Evolutionary conservation across 257 asterid species (phyloP).

Genomic region (Fraxinus americana): DNA sequence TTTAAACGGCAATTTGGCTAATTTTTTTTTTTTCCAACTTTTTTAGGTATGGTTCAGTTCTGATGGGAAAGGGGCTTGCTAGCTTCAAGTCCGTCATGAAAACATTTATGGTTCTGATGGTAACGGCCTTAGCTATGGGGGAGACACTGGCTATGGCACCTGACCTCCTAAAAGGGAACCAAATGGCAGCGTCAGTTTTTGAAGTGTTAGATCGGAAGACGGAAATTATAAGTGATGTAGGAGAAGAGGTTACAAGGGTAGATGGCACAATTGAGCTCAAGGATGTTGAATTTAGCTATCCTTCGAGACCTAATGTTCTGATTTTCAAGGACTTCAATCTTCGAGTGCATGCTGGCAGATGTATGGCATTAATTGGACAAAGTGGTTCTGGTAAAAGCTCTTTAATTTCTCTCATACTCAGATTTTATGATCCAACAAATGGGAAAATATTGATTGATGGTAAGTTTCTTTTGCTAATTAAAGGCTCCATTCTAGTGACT

Average conservation of each 20-base stretch:
- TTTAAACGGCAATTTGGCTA: neutral
- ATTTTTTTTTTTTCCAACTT: neutral
- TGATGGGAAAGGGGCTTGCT: slow-evolving; percentile 84
- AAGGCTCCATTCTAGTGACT: neutral
- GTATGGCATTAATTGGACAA: slow-evolving; percentile 93
- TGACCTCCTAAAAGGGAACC: slow-evolving; percentile 87
- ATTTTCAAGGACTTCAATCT: slow-evolving; percentile 88
- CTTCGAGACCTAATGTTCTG: slow-evolving; percentile 74
- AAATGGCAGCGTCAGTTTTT: slow-evolving; percentile 86
- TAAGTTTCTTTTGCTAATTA: slow-evolving; percentile 28
- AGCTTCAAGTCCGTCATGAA: slow-evolving; percentile 88
- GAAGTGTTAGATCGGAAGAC: slow-evolving; percentile 78
- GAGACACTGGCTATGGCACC: slow-evolving; percentile 99
- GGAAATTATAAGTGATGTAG: slow-evolving; percentile 67
- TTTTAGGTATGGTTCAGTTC: slow-evolving; percentile 77
- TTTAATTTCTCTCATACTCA: slow-evolving; percentile 73
- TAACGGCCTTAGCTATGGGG: slow-evolving; percentile 92
- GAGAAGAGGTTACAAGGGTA: slow-evolving; percentile 64
- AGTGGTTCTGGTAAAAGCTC: slow-evolving; percentile 99
- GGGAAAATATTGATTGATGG: slow-evolving; percentile 85
- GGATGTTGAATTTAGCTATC: slow-evolving; percentile 87
- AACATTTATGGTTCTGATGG: slow-evolving; percentile 85
- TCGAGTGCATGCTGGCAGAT: slow-evolving; percentile 70
- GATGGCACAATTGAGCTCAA: slow-evolving; percentile 82
- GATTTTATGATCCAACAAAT: slow-evolving; percentile 84